phyloP scores from a whole-genome alignment of 1,139 yeast species.

The Eremothecium coryli region DNA sequence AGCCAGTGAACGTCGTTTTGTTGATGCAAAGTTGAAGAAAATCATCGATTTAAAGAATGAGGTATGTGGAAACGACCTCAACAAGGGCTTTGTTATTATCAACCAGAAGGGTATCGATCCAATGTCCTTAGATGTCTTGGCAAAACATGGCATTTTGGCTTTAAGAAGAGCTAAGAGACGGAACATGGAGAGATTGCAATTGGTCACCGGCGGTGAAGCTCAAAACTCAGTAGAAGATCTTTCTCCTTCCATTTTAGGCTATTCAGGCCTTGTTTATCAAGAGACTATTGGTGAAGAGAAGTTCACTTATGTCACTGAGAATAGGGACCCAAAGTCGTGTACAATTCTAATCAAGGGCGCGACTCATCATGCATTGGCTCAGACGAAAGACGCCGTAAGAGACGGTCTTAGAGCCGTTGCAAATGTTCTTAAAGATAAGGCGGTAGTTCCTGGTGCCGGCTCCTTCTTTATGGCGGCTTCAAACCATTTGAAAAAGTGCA shows the following conservation, averaged over 20 bases:
- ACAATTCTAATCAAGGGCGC: slow-evolving; percentile 91
- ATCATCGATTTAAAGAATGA: slow-evolving; percentile 87
- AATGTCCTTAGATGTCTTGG: slow-evolving; percentile 88
- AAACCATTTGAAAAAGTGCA: slow-evolving; percentile 45
- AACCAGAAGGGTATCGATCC: slow-evolving; percentile 99
- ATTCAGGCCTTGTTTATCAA: slow-evolving; percentile 85
- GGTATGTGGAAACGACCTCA: slow-evolving; percentile 70
- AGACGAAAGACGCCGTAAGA: slow-evolving; percentile 92
- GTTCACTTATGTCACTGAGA: slow-evolving; percentile 91
- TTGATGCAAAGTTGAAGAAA: slow-evolving; percentile 85
- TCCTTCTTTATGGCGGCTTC: slow-evolving; percentile 84
- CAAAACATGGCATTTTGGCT: slow-evolving; percentile 87
- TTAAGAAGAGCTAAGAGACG: slow-evolving; percentile 97
- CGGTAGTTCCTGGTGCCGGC: slow-evolving; percentile 95
- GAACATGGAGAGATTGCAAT: slow-evolving; percentile 96
- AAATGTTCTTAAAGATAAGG: slow-evolving; percentile 76
- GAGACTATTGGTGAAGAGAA: slow-evolving; percentile 94
- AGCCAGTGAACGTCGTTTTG: slow-evolving; percentile 87
- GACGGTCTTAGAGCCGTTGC: slow-evolving; percentile 95
- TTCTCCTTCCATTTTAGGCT: slow-evolving; percentile 76
- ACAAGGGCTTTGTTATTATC: slow-evolving; percentile 82
- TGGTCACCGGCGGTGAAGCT: slow-evolving; percentile 95
- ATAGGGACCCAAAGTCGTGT: slow-evolving; percentile 82
- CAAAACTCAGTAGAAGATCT: slow-evolving; percentile 96
- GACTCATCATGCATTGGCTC: slow-evolving; percentile 77